Evolutionary conservation across 164 flowering plant genomes (phyloP).

Genomic region (Pachysandra terminalis): DNA sequence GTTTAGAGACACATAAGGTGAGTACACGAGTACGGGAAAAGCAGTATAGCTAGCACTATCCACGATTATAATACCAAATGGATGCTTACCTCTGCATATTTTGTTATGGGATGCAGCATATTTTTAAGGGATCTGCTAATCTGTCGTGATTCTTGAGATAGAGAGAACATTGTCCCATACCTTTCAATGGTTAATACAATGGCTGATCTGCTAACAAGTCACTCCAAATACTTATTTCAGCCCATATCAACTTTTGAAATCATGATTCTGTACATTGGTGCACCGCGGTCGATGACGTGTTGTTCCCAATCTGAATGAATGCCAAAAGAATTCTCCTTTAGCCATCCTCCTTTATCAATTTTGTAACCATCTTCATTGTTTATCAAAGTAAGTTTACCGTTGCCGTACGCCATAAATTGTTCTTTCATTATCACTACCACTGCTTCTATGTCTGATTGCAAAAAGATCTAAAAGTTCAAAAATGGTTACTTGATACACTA

Average conservation of each 20-base stretch:
- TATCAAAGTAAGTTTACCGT: slow-evolving; percentile 45
- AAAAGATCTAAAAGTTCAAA: slow-evolving; percentile 50
- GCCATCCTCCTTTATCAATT: slow-evolving; percentile 41
- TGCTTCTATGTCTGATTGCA: slow-evolving; percentile 79
- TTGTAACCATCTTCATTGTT: slow-evolving; percentile 13
- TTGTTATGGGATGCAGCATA: no score
- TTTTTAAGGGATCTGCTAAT: background rate
- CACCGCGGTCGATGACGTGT: slow-evolving; percentile 73
- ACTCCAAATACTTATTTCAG: slow-evolving; percentile 1
- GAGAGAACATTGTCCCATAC: background rate
- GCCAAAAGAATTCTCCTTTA: slow-evolving; percentile 78
- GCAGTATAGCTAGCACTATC: no score
- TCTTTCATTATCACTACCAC: slow-evolving; percentile 76
- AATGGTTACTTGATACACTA: slow-evolving; percentile 2
- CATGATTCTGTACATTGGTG: slow-evolving; percentile 75
- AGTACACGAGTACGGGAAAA: no score
- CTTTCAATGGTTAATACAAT: background rate
- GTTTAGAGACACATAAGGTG: no score
- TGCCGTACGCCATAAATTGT: slow-evolving; percentile 52
- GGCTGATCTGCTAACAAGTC: background rate
- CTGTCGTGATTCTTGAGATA: background rate
- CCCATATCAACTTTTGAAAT: slow-evolving; percentile 34
- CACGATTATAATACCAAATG: no score
- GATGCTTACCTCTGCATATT: no score
- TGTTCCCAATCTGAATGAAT: slow-evolving; percentile 85